Evolutionary conservation across 345 rosid species (phyloP), one percentile per base, ranked within the genome.

Genomic region (Pistacia vera): DNA sequence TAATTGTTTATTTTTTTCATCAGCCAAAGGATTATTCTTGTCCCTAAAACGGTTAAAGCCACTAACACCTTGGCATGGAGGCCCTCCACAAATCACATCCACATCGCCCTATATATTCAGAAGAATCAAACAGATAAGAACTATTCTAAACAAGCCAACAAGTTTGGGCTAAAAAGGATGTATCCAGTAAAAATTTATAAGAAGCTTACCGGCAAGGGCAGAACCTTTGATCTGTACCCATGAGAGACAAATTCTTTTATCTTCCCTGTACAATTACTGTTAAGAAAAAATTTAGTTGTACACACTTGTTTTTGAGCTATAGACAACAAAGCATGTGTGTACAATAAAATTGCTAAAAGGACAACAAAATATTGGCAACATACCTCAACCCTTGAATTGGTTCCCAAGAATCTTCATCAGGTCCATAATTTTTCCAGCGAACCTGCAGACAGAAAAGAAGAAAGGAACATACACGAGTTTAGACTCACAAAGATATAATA

Each of bases 11-110:
- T 94, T 94, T 69, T 86, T 94, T 60, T 85, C 87, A 69, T 90
- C 97, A 0, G 77, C 73, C 30, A 92, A 68, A 2, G 98, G 98
- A 11, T 81, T 35, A 1, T 80, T 72, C 52, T 1, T 57, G 52
- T 94, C 83, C 51, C 97, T 88, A 30, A 84, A 89, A 17, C 97
- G 81, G 62, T 94, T 94, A 65, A 81, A 87, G 2, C 98, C 97
- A 46, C 95, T 94, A 18, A 94, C 79, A 0, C 98, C 98, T 83
- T 94, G 97, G 68, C 97, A 94, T 0, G 98, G 96, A 0, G 98
- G 97, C 2, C 98, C 97, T 3, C 97, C 97, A 64, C 98, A 91
- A 41, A 94, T 65, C n/a, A 91, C 93, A 85, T 90, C 91, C 11
- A 80, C 91, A 68, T 66, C 76, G 12, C 97, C 95, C 97, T 92